Base-by-base conservation (phyloP, 805 yeast genomes). In the Candida morakotiae region DNA sequence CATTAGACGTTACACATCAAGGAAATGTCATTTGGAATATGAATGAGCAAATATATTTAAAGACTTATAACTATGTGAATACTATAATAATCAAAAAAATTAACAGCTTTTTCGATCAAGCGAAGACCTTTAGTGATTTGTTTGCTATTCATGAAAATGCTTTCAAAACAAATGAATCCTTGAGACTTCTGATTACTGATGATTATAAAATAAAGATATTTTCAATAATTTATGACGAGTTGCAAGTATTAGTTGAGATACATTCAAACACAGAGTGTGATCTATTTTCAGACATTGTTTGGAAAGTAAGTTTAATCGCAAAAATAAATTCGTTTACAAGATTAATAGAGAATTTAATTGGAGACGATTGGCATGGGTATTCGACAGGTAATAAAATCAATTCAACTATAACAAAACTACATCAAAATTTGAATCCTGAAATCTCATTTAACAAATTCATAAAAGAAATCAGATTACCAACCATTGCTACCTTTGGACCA, bases 371-470 rank as follows among this genome's bases (percentile, higher is more conserved):
- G 73, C 47, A 48, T 28, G 56, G 62, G 32, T 67, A 58, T 42
- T 56, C 71, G 2, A 30, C 53, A 10, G 96, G 96, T 0, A 72
- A 69, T 36, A 75, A 71, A 42, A 72, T 91, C 1, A 62, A 71
- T 9, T 54, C 63, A 1, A 85, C 77, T 41, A 67, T 76, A 17
- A 46, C 53, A 2, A 55, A 62, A 0, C 63, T 84, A 33, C 48
- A 64, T n/a, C 56, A 63, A 17, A 73, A 69, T 33, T 55, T 79
- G 9, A 64, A 81, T 34, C 51, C 77, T 0, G 56, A 67, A 19
- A 41, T 38, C 0, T 46, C 73, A 0, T 72, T 69, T 35, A 56
- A 64, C 0, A 49, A 53, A 2, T 87, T 95, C 93, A 34, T 74
- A 1, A 31, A 40, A 10, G 39, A 39, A 15, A 41, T 37, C 28